Percentiles rank a stretch among this genome's conserved stretches.
Conservation (phyloP, 2,329 filamentous ascomycete genomes). For the Paecilomyces niveus region DNA sequence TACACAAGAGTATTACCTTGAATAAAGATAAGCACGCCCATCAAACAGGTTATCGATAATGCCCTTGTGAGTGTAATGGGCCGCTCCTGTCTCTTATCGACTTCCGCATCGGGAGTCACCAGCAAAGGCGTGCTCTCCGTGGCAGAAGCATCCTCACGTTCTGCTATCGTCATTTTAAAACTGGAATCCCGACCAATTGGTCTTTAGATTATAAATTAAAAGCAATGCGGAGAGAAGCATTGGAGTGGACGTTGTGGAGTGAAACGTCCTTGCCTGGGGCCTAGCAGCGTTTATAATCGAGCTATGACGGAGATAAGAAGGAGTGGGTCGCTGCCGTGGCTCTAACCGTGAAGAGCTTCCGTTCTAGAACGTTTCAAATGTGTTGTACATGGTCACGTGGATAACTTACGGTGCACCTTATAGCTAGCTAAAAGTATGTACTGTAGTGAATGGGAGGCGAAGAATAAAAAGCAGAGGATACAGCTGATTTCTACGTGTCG, state of each 20-base stretch:
- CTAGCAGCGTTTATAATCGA: background rate
- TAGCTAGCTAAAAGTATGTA: background rate
- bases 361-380: background rate
- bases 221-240: background rate
- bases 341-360: background rate
- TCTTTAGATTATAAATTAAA: background rate
- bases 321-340: background rate
- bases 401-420: background rate
- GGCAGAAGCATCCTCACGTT: background rate
- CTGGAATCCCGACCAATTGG: background rate
- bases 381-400: background rate
- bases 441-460: no score
- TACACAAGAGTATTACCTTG: slow-evolving; percentile 8
- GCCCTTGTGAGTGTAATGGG: slow-evolving; percentile 4
- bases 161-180: background rate
- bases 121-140: background rate
- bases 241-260: background rate
- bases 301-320: background rate
- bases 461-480: no score
- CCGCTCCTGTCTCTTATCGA: background rate
- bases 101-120: background rate
- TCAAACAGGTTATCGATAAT: slow-evolving; percentile 10
- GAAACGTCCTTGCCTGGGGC: background rate
- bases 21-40: slow-evolving; percentile 21
- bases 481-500: no score